phyloP scores from a whole-genome alignment of 1,284 basidiomycete genomes.

The Wallemia ichthyophaga region DNA sequence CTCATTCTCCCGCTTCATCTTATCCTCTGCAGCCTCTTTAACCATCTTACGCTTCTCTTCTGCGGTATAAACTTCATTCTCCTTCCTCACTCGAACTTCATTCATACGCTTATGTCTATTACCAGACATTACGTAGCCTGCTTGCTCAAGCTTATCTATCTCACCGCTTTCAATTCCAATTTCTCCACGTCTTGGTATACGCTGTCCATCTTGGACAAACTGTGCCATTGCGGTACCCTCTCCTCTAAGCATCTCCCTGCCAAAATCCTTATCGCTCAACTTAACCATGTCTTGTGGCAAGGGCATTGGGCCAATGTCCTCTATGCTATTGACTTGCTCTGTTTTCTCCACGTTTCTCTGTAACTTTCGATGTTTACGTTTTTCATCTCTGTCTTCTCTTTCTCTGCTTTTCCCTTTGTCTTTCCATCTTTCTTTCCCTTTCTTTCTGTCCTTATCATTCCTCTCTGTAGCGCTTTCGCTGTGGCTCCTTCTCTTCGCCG shows the following conservation, averaged over 20 bases:
- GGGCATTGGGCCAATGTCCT: conserved; percentile 5
- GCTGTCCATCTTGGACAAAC: conserved; percentile 60
- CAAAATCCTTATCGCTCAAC: conserved; percentile 19
- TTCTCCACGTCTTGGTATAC: conserved; percentile 93
- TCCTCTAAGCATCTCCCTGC: conserved; percentile 58
- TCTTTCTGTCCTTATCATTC: not conserved
- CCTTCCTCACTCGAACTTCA: conserved; percentile 86
- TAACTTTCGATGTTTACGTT: too few relatives aligned
- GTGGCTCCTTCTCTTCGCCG: not conserved
- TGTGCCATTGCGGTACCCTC: conserved; percentile 93
- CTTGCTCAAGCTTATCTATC: conserved; percentile 57
- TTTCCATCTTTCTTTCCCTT: not conserved
- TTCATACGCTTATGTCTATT: conserved; percentile 80
- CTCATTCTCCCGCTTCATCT: conserved; percentile 46
- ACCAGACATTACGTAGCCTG: conserved; percentile 97
- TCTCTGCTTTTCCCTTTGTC: not conserved
- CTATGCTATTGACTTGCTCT: not conserved
- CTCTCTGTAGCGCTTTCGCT: not conserved
- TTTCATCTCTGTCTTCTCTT: too few relatives aligned
- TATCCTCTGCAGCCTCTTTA: conserved; percentile 75
- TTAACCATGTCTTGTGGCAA: conserved; percentile 1
- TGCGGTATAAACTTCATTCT: conserved; percentile 87
- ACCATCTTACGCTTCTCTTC: conserved; percentile 87
- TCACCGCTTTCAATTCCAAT: conserved; percentile 66
- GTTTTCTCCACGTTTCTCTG: too few relatives aligned